Percentiles rank a stretch among this genome's conserved stretches.
phyloP scores from a whole-genome alignment of 768 basidiomycete genomes.

The Imleria badia region DNA sequence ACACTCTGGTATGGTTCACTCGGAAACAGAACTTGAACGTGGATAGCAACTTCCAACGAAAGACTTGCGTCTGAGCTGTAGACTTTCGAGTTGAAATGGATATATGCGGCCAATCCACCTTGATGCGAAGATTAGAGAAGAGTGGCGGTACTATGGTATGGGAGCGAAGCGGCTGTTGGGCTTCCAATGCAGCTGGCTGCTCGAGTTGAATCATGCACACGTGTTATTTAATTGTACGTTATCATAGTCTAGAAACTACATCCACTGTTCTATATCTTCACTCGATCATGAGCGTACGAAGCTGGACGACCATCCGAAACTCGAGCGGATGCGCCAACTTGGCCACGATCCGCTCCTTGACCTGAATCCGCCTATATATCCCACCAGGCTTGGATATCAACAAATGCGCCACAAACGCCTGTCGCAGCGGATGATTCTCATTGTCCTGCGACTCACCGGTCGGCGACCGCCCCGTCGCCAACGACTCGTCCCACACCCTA shows the following conservation, averaged over 20 bases:
- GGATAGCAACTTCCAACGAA: no score
- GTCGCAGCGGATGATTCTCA: conserved; percentile 18
- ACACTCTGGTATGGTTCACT: no score
- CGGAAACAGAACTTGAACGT: no score
- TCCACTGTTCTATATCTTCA: neutral
- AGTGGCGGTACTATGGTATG: conserved; percentile 73
- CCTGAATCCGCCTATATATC: conserved; percentile 16
- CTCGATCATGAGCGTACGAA: conserved; percentile 21
- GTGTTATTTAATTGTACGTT: neutral
- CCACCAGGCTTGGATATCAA: conserved; percentile 15
- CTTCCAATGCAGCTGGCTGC: conserved; percentile 93
- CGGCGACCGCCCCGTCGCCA: conserved; percentile 7
- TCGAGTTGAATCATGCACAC: conserved; percentile 55
- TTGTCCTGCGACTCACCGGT: conserved; percentile 1
- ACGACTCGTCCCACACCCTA: conserved; percentile 22
- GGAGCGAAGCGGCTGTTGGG: conserved; percentile 78
- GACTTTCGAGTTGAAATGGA: no score
- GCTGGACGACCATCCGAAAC: conserved; percentile 11
- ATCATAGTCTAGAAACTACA: neutral
- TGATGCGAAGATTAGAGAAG: conserved; percentile 54
- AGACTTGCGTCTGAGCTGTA: no score
- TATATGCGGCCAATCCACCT: no score
- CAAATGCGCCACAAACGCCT: conserved; percentile 21
- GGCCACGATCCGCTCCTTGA: conserved; percentile 22
- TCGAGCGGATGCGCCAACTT: conserved; percentile 18